These are phyloP conservation scores for Debaryomyces castellii DNA, from an alignment of 805 yeast genomes.

Conservation along the genomic window DNA sequence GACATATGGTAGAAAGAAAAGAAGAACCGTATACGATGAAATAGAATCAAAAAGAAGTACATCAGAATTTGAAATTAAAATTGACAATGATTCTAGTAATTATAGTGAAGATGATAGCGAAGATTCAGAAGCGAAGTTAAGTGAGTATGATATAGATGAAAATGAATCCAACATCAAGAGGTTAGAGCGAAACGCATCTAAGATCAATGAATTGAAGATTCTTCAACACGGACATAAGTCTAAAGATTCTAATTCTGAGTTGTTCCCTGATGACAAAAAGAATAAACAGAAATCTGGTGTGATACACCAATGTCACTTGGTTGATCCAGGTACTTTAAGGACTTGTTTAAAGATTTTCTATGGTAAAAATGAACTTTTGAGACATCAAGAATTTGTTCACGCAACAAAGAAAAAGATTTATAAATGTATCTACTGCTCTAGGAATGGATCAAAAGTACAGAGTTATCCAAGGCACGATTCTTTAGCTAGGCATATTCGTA, in stretches of 20 bases:
- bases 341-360: slow-evolving; percentile 42
- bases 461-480: slow-evolving; percentile 46
- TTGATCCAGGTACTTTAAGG: slow-evolving; percentile 29
- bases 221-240: slow-evolving; percentile 1
- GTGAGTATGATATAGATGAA: not conserved
- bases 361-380: slow-evolving; percentile 42
- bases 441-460: slow-evolving; percentile 33
- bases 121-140: not conserved
- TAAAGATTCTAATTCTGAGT: not conserved
- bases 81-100: slow-evolving; percentile 1
- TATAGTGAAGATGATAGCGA: slow-evolving; percentile 1
- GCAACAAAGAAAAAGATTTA: slow-evolving; percentile 43
- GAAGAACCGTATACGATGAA: not conserved
- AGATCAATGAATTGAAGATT: not conserved
- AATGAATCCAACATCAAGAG: not conserved
- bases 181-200: not conserved
- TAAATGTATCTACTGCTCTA: slow-evolving; percentile 40
- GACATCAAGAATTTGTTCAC: slow-evolving; percentile 48
- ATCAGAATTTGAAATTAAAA: not conserved
- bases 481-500: slow-evolving; percentile 41
- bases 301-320: slow-evolving; percentile 42
- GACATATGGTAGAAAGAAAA: slow-evolving; percentile 6
- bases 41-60: not conserved
- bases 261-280: slow-evolving; percentile 9
- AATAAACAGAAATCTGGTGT: slow-evolving; percentile 21